Evolutionary conservation across 495 filamentous ascomycete genomes (phyloP).

Genomic region (Aspergillus carlsbadensis): DNA sequence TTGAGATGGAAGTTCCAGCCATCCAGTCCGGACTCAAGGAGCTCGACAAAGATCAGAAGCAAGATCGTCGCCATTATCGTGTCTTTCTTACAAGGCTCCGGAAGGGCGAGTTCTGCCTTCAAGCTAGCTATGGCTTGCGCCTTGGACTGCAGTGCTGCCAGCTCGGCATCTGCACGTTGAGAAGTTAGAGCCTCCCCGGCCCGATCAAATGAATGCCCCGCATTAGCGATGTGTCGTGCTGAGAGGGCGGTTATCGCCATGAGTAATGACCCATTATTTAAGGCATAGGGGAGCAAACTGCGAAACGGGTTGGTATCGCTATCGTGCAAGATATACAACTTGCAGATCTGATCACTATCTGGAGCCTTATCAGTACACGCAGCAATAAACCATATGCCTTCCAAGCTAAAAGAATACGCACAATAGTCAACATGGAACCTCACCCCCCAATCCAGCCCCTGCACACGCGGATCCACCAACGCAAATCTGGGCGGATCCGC

Average conservation of each 20-base stretch:
- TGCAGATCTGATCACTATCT: constrained; percentile 55
- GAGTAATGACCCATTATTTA: constrained; percentile 46
- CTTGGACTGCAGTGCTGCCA: constrained; percentile 51
- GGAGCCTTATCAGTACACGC: constrained; percentile 2
- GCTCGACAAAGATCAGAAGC: constrained; percentile 57
- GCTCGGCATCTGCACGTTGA: constrained; percentile 22
- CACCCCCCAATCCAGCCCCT: constrained; percentile 31
- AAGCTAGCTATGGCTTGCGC: constrained; percentile 49
- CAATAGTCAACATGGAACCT: constrained; percentile 53
- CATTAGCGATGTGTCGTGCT: constrained; percentile 52
- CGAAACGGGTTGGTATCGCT: constrained; percentile 54
- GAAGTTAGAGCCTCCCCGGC: constrained; percentile 12
- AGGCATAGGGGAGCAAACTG: constrained; percentile 47
- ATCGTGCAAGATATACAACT: constrained; percentile 55
- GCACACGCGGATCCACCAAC: constrained; percentile 38
- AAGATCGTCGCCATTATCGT: constrained; percentile 50
- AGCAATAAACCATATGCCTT: neutral
- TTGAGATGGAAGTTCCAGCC: constrained; percentile 55
- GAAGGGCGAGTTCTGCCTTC: constrained; percentile 26
- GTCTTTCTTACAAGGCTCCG: constrained; percentile 27
- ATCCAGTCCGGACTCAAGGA: constrained; percentile 55
- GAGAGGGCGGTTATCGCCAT: constrained; percentile 54
- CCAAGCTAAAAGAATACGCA: constrained; percentile 19
- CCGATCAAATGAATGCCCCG: constrained; percentile 26
- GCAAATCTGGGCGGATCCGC: constrained; percentile 5